Base-by-base conservation (phyloP, 306 rosid species). In the Gynostemma pentaphyllum region DNA sequence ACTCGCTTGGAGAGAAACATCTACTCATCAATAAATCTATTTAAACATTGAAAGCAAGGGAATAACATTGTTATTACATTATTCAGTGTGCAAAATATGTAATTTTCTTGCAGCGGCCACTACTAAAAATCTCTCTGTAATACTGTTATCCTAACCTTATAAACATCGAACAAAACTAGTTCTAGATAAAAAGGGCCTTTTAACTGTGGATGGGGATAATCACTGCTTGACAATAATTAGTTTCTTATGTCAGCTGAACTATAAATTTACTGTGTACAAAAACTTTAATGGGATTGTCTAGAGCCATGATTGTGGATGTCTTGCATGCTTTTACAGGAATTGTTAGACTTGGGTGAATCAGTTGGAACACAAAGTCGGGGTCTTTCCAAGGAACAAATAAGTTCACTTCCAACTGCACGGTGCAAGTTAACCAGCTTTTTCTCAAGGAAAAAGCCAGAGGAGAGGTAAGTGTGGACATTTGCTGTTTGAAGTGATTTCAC, bases 351-450 rank as follows among this genome's bases (percentile, higher is more conserved):
- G 67, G 95, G 96, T 39, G 97, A 90, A 72, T 82, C 95, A 37
- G 90, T 87, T 70, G 97, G 95, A 74, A 83, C 87, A 54, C 78
- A 90, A 78, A 85, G 83, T 73, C 82, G 95, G 41, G 96, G 97
- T 57, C 96, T 90, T 65, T 75, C 95, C 1, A 78, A 78, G 56
- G 96, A 90, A 62, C 95, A 83, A 32, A 90, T 90, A 60, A 82
- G 76, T 71, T 76, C 62, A 66, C 95, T 90, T 80, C 97, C 96
- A 13, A 85, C 81, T 44, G 76, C 94, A 0, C 83, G 84, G 64
- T 87, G 76, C 83, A 87, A 81, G 70, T 81, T 76, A 22, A 73
- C 82, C 52, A 77, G 81, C 79, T 71, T 90, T 62, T 90, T 90
- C 86, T 87, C 82, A 36, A 72, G 87, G 62, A 87, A 85, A 74